Evolutionary conservation across 2,329 filamentous ascomycete species (phyloP), one percentile per base, ranked within the genome.

Genomic region (Lizonia empirigonia): DNA sequence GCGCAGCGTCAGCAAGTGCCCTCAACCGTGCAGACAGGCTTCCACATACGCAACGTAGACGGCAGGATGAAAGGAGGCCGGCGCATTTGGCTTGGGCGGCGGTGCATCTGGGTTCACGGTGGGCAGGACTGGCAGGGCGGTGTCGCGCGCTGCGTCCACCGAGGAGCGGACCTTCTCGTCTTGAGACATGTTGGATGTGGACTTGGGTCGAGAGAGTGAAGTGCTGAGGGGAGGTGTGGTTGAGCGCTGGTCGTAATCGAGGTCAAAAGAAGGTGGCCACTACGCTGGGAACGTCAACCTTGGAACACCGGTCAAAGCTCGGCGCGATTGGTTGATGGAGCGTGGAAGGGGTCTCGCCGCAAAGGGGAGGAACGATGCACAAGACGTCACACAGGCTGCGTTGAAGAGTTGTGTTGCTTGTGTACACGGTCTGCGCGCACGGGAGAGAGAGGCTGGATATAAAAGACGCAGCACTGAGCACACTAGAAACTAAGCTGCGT

Each of bases 161-260:
- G 91, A 96, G 67, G 86, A 81, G 71, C 92, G 88, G 65, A 82
- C 86, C 78, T 96, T 97, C 76, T 96, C 80, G 71, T 82, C 88
- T 44, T 60, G 44, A 67, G 79, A 82, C 85, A 88, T 88, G 69
- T 55, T 68, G 62, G 56, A 58, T 64, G 59, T 40, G 35, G 38
- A 53, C 19, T n/a, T n/a, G n/a, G 39, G 48, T 41, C 18, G 58
- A 26, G 37, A 36, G 44, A 63, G 60, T 48, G 64, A 64, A 53
- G 46, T 62, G 59, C 52, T 51, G 54, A 60, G 55, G 36, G 50
- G 56, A 49, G 36, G 50, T 35, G 37, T 52, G 44, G 45, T 53
- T 7, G 51, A 52, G 56, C 53, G 23, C 35, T n/a, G 33, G 57
- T 40, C 24, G 52, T 32, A 38, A 46, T 53, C 49, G 50, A 51